Base-by-base conservation (phyloP, 805 yeast genomes). In the Blastobotrys parvus region DNA sequence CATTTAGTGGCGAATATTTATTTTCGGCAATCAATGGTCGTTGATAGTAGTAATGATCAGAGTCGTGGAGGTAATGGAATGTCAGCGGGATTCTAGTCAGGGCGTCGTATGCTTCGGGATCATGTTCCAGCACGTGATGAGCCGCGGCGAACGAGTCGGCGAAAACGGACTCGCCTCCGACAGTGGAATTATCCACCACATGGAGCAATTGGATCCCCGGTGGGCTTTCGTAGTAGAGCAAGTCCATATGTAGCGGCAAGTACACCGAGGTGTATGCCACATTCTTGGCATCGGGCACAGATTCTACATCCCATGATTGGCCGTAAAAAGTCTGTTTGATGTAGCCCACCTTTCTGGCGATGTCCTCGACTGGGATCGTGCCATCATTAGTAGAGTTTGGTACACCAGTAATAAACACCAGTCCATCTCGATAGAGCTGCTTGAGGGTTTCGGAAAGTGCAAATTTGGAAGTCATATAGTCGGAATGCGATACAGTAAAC, bases 161-260 rank as follows among this genome's bases (percentile, higher is more conserved):
- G 64, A 80, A 83, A 10, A 78, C 60, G 38, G 76, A 80, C 50
- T 80, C 84, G 8, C 88, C 90, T 10, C 86, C 88, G 7, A 52
- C 51, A 8, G 80, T 74, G 17, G 54, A 52, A 47, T 63, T 64
- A 18, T 59, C 54, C 33, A 67, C 55, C 30, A 75, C 70, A 52
- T 83, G 92, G 35, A 83, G 66, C 32, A 81, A 58, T 59, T 83
- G 89, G 35, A 83, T 62, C 0, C 90, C 90, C 1, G 94, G 94
- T 2, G 89, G 89, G 8, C 87, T 77, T 57, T 83, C 89, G 55
- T 82, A 78, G 62, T 82, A 83, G 37, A 78, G 68, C 20, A 83
- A 67, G 55, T 84, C 92, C 82, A 81, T 83, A 53, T 83, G 94
- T 39, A 83, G 65, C 2, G 88, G 88, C 33, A 84, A 67, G 51